phyloP scores from a whole-genome alignment of 805 yeast genomes.

The Debaryomyces tyrocola region DNA sequence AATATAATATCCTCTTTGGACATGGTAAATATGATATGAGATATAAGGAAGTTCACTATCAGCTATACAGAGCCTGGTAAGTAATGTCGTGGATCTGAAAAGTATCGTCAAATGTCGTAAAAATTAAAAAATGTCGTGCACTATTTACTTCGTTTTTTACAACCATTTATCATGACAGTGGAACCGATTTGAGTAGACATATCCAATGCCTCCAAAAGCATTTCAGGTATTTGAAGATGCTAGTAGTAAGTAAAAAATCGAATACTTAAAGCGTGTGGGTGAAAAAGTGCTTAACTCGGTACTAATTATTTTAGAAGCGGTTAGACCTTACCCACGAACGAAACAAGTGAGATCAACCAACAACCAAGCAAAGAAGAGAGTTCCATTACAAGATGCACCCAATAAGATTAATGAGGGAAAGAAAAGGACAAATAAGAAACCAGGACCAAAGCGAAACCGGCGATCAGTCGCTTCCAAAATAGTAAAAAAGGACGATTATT shows the following conservation, averaged over 20 bases:
- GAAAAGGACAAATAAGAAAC: not conserved
- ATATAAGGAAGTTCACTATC: not conserved
- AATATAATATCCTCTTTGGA: constrained; percentile 26
- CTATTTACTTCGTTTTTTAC: not conserved
- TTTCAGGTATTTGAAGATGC: constrained; percentile 2
- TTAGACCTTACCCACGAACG: not conserved
- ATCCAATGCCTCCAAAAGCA: not conserved
- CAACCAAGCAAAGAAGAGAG: not conserved
- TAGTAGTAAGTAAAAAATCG: not conserved
- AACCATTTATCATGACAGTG: not conserved
- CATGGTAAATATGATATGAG: constrained; percentile 2
- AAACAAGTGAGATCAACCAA: not conserved
- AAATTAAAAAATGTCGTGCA: not conserved
- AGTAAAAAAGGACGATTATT: constrained; percentile 11
- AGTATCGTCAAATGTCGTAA: not conserved
- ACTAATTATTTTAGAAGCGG: not conserved
- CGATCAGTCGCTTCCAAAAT: not conserved
- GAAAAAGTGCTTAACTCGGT: no score
- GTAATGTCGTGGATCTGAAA: not conserved
- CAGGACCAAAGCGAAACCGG: not conserved
- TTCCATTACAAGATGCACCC: not conserved
- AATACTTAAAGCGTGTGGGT: no score
- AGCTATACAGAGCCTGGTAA: not conserved
- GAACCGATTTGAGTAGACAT: no score
- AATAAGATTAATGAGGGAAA: not conserved